Conservation (phyloP, 129 eudicot species). For the Artemisia argyi region DNA sequence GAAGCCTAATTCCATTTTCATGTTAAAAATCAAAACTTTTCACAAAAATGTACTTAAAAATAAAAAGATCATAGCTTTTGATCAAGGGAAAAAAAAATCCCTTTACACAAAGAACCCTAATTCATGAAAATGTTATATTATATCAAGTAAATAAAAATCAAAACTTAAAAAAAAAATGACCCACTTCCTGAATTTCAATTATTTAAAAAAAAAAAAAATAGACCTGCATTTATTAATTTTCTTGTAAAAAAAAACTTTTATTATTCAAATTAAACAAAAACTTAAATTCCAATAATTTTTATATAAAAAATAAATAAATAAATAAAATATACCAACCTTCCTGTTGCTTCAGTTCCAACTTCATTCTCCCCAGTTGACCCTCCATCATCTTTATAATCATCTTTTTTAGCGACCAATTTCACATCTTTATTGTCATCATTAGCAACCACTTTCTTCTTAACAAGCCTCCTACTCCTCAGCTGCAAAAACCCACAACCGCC, state of each 20-base stretch:
- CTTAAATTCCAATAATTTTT: slow-evolving; percentile 6
- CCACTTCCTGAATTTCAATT: background rate
- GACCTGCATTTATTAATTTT: background rate
- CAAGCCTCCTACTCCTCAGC: slow-evolving; percentile 58
- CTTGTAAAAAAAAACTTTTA: background rate
- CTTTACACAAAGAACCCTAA: slow-evolving; percentile 14
- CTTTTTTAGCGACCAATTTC: slow-evolving; percentile 24
- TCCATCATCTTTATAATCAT: slow-evolving; percentile 29
- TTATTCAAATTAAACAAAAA: slow-evolving; percentile 7
- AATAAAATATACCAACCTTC: slow-evolving; percentile 31
- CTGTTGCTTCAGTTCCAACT: slow-evolving; percentile 38
- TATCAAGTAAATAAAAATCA: background rate
- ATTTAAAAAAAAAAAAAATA: too few relatives aligned
- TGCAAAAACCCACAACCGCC: slow-evolving; percentile 52
- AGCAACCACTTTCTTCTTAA: slow-evolving; percentile 29
- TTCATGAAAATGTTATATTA: background rate
- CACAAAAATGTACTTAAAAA: too few relatives aligned
- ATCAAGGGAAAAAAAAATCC: too few relatives aligned
- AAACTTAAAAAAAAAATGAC: slow-evolving; percentile 17
- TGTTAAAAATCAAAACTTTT: too few relatives aligned
- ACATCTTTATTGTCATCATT: slow-evolving; percentile 8
- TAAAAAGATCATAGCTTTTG: too few relatives aligned
- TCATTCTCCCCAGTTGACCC: slow-evolving; percentile 49
- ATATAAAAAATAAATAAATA: background rate
- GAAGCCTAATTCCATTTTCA: too few relatives aligned